These are phyloP conservation scores for Epichloe typhina DNA, from an alignment of 2,329 filamentous ascomycete genomes.

Conservation along the genomic window DNA sequence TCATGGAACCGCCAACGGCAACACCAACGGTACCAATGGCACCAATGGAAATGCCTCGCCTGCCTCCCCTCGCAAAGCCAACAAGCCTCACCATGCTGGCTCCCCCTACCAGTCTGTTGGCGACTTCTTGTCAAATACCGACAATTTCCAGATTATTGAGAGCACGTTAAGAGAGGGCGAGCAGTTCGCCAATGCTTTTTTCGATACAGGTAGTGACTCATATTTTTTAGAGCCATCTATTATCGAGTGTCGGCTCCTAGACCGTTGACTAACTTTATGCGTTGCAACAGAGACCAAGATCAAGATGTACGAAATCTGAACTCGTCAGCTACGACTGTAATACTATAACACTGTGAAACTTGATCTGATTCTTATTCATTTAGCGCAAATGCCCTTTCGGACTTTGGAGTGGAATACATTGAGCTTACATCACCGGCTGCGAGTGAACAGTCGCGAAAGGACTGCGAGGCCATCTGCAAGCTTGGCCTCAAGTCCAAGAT, in stretches of 20 bases:
- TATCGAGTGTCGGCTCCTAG: too few species aligned
- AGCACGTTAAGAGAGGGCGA: slow-evolving; percentile 49
- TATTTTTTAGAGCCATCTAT: neutral
- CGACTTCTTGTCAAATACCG: slow-evolving; percentile 9
- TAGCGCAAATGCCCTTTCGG: slow-evolving; percentile 8
- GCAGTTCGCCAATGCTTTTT: slow-evolving; percentile 67
- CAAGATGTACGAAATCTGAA: slow-evolving; percentile 35
- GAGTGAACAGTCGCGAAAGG: slow-evolving; percentile 69
- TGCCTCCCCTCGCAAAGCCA: neutral
- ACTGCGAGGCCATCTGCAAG: slow-evolving; percentile 89
- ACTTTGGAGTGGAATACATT: slow-evolving; percentile 15
- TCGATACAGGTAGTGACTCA: slow-evolving; percentile 40
- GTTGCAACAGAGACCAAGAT: slow-evolving; percentile 19
- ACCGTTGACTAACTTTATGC: neutral
- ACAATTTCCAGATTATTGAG: slow-evolving; percentile 9
- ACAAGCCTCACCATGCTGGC: slow-evolving; percentile 1
- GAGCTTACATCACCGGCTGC: slow-evolving; percentile 79
- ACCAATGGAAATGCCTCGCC: neutral
- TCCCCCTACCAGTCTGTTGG: slow-evolving; percentile 8
- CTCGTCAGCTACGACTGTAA: neutral
- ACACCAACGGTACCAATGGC: neutral
- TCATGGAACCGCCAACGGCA: neutral
- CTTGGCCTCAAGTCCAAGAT: slow-evolving; percentile 59
- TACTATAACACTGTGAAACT: neutral
- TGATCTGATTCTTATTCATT: neutral